Evolutionary conservation across 768 basidiomycete genomes (phyloP), one percentile per base, ranked within the genome.

Genomic region (Hygrocybe coccinea): DNA sequence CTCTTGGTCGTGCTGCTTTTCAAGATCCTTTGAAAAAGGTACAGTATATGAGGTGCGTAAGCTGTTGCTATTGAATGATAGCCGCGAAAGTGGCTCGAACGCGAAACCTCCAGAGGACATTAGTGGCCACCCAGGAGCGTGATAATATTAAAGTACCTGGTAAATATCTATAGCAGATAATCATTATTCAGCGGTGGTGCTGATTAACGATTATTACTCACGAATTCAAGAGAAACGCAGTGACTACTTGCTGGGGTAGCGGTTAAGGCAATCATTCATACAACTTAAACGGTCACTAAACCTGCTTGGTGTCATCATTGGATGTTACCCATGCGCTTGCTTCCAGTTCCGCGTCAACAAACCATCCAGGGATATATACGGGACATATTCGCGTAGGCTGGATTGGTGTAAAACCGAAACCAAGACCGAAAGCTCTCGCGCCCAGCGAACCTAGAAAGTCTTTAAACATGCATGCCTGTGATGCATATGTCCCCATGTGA

Each of bases 291-390:
- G 46, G 25, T 57, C 59, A 55, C 66, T 73, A 51, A 52, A 73
- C 67, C 57, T 72, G 67, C 25, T 59, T 56, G 44, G 49, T 62
- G 46, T 46, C 29, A 19, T 52, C 65, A 33, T 65, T 59, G 19
- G 64, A 46, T 50, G 64, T 53, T 59, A 67, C 70, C 60, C 54
- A 56, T 17, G 48, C 50, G 15, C 69, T 69, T 9, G 68, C 76
- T 60, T 78, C 69, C 15, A 82, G 61, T 63, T 84, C 79, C 8
- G 75, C 80, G 59, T 82, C 80, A 29, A 86, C 67, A 29, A 82
- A 70, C 85, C 85, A 87, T 10, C 74, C 77, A 3, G 85, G 85
- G 50, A 84, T 79, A 63, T 86, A 87, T 2, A 83, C 67, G 6
- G 83, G 76, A 45, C 74, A 69, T 22, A 82, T 72, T 21, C 74